Conservation (phyloP, 2,329 filamentous ascomycete species). For the Cytospora piceae region DNA sequence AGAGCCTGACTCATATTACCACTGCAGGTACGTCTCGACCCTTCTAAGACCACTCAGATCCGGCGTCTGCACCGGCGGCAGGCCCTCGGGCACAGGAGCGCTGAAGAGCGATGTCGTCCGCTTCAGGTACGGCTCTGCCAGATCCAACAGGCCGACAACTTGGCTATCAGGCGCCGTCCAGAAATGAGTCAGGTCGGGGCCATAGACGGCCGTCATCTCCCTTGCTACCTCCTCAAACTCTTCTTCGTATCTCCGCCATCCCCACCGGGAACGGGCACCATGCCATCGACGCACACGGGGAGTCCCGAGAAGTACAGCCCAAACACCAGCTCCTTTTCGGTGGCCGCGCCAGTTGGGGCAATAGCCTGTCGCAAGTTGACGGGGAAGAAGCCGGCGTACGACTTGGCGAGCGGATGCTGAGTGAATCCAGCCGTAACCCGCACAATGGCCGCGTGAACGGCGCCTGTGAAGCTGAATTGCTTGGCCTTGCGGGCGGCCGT, state of each 20-base stretch:
- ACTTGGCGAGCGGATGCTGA: constrained; percentile 31
- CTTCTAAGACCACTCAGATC: constrained; percentile 23
- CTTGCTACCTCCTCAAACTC: constrained; percentile 28
- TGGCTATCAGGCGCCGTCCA: constrained; percentile 15
- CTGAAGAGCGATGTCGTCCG: constrained; percentile 18
- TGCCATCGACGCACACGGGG: constrained; percentile 31
- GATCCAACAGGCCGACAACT: constrained; percentile 15
- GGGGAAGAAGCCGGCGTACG: constrained; percentile 33
- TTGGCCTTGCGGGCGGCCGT: constrained; percentile 23
- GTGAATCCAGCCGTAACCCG: constrained; percentile 31
- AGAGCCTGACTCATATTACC: background rate
- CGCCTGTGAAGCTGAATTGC: constrained; percentile 31
- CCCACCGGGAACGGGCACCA: constrained; percentile 8
- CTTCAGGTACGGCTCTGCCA: constrained; percentile 21
- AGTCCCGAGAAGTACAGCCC: constrained; percentile 33
- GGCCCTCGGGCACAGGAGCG: constrained; percentile 19
- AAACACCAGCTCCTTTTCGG: constrained; percentile 7
- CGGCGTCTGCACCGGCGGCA: constrained; percentile 18
- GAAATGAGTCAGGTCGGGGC: constrained; percentile 24
- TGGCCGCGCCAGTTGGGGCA: background rate
- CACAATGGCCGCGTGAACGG: constrained; percentile 34
- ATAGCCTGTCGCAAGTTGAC: constrained; percentile 32
- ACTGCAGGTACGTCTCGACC: constrained; percentile 14
- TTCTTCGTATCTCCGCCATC: background rate
- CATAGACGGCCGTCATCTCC: constrained; percentile 31